These are phyloP conservation scores for Jamesozyma jinghongensis DNA, from an alignment of 805 yeast species.

Conservation along the genomic window DNA sequence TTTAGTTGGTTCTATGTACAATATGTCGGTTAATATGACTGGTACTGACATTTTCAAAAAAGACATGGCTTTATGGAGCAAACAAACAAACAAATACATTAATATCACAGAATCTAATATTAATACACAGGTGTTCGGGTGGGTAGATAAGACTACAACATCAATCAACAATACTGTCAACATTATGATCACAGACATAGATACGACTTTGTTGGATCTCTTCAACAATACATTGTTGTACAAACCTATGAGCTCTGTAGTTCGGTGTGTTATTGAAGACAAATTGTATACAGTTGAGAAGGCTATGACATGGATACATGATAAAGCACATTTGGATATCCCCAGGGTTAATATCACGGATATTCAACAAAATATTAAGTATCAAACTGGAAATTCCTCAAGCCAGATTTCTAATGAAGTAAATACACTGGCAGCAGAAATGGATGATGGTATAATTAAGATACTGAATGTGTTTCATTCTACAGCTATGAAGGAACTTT, in stretches of 20 bases:
- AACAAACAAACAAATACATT: constrained; percentile 48
- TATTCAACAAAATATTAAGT: constrained; percentile 15
- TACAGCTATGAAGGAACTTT: constrained; percentile 38
- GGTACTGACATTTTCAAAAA: constrained; percentile 18
- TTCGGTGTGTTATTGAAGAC: constrained; percentile 70
- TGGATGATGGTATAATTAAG: constrained; percentile 19
- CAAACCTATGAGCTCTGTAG: constrained; percentile 53
- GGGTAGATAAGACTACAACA: constrained; percentile 49
- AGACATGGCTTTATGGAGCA: constrained; percentile 41
- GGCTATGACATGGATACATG: constrained; percentile 73
- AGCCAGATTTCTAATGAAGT: constrained; percentile 5
- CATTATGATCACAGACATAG: constrained; percentile 49
- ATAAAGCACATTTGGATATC: constrained; percentile 47
- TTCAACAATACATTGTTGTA: constrained; percentile 65
- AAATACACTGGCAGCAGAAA: constrained; percentile 7
- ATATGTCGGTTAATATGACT: background rate
- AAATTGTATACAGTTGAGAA: constrained; percentile 56
- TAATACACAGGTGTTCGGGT: constrained; percentile 59
- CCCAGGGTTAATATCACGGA: constrained; percentile 41
- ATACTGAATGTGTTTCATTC: constrained; percentile 25
- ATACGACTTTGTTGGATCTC: constrained; percentile 44
- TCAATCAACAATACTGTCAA: constrained; percentile 54
- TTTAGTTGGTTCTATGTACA: background rate
- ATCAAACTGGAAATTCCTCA: constrained; percentile 1
- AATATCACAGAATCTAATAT: constrained; percentile 39